Evolutionary conservation across 495 filamentous ascomycete species (phyloP), one percentile per base, ranked within the genome.

Genomic region (Podospora pseudopauciseta): DNA sequence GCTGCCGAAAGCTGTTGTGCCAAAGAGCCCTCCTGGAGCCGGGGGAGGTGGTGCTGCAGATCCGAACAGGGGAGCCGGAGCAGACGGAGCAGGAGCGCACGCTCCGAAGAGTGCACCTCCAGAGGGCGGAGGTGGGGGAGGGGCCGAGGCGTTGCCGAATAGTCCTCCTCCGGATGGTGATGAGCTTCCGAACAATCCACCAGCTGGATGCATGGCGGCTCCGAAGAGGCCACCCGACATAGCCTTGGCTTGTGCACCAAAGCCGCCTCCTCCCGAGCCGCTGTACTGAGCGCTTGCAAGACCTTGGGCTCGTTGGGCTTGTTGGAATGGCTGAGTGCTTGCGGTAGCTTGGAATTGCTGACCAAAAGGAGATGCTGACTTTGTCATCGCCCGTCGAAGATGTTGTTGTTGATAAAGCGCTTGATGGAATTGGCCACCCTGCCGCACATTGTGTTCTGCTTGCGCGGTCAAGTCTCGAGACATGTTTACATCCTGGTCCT

Each of bases 401-500:
- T 23, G 23, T 23, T 2, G 1, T 23, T 23, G 23, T 23, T 49
- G 39, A 39, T 39, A 39, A 11, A 39, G 3, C 23, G 23, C 23
- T 23, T 23, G 23, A 23, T 23, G 23, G 23, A 23, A 23, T 23
- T 23, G 1, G 23, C 23, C 2, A 23, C 1, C 23, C 23, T 23
- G 23, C 23, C 23, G 23, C 23, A 23, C 23, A 23, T 23, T 39
- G 11, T 39, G 39, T 6, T 13, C 13, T 13, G 13, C 9, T 6
- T 49, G 23, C 1, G 23, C 23, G 23, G 23, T 23, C 23, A 2
- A 23, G 23, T 23, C 23, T 23, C 23, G 9, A 11, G 13, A 49
- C 39, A 49, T 11, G 6, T 49, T 49, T 16, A 13, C 39, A 5
- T 49, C 9, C 2, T 49, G 6, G 15, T 11, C 76, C 18, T 74